Percentiles rank a stretch among this genome's conserved stretches.
Evolutionary conservation across 208 protist genomes (phyloP).

Genomic region (Trypanosoma brucei): DNA sequence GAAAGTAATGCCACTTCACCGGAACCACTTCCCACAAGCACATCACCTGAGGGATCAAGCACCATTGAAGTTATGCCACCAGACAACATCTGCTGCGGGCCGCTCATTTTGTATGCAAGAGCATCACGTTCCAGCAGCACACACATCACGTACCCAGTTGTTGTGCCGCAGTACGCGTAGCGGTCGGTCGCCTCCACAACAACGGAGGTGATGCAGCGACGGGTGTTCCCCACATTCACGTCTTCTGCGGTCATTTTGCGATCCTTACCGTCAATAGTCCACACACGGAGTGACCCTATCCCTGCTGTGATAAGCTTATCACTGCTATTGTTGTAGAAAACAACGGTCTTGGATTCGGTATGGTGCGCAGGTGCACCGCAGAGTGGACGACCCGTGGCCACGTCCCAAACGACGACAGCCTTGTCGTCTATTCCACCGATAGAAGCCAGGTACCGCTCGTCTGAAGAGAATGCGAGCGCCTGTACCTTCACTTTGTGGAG

Average conservation of each 20-base stretch:
- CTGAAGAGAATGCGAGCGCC: conserved; percentile 91
- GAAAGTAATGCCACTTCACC: conserved; percentile 87
- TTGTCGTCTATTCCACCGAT: conserved; percentile 95
- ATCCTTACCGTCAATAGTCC: conserved; percentile 83
- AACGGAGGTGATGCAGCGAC: conserved; percentile 72
- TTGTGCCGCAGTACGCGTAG: conserved; percentile 90
- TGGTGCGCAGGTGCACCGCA: conserved; percentile 82
- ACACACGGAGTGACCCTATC: conserved; percentile 82
- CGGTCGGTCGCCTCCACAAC: conserved; percentile 82
- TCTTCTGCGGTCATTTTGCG: conserved; percentile 89
- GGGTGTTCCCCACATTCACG: conserved; percentile 88
- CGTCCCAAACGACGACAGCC: conserved; percentile 93
- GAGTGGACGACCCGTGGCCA: conserved; percentile 85
- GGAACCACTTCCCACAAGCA: conserved; percentile 89
- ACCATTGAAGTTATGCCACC: conserved; percentile 80
- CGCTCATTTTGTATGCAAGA: conserved; percentile 88
- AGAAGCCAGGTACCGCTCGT: conserved; percentile 90
- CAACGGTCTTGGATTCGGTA: conserved; percentile 72
- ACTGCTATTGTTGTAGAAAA: conserved; percentile 85
- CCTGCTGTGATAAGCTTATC: conserved; percentile 89
- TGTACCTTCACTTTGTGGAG: conserved; percentile 95
- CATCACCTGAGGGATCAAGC: conserved; percentile 61
- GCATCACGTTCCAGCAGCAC: conserved; percentile 69
- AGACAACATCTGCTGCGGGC: conserved; percentile 83
- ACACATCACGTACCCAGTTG: conserved; percentile 91